These are phyloP conservation scores for Penicillium daleae DNA, from an alignment of 495 filamentous ascomycete genomes.

Conservation along the genomic window DNA sequence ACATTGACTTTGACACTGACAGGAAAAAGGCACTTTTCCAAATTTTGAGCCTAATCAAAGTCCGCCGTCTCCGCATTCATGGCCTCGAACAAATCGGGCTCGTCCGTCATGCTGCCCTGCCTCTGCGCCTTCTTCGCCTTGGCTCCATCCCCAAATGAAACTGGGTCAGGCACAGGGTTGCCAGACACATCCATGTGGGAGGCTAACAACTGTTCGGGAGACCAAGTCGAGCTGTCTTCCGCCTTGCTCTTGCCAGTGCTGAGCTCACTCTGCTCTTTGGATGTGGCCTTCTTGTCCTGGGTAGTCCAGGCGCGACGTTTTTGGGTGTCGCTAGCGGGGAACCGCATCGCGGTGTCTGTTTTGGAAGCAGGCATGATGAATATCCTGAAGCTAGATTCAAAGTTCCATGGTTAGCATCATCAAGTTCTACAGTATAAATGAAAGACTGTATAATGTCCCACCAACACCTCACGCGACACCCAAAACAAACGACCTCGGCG, in stretches of 20 bases:
- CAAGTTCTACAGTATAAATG: background rate
- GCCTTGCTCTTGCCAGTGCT: slow-evolving; percentile 16
- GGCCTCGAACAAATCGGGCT: slow-evolving; percentile 34
- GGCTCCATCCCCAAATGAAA: slow-evolving; percentile 23
- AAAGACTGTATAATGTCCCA: background rate
- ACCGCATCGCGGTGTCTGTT: slow-evolving; percentile 33
- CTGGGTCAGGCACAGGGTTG: slow-evolving; percentile 40
- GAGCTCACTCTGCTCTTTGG: slow-evolving; percentile 13
- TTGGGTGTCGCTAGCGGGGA: slow-evolving; percentile 27
- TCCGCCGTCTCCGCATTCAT: slow-evolving; percentile 37
- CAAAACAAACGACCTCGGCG: background rate
- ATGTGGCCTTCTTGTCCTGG: slow-evolving; percentile 26
- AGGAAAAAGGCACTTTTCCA: background rate
- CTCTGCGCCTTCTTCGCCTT: slow-evolving; percentile 22
- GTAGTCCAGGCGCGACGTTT: slow-evolving; percentile 29
- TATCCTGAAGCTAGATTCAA: background rate
- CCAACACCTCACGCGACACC: background rate
- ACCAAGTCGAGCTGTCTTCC: slow-evolving; percentile 24
- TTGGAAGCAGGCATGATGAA: slow-evolving; percentile 38
- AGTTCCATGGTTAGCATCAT: background rate
- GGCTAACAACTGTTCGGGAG: slow-evolving; percentile 33
- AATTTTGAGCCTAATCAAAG: slow-evolving; percentile 36
- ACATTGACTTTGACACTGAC: background rate
- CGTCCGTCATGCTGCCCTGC: slow-evolving; percentile 23
- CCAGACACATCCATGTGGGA: slow-evolving; percentile 40